Evolutionary conservation across 345 rosid genomes (phyloP).

Genomic region (Populus euphratica): DNA sequence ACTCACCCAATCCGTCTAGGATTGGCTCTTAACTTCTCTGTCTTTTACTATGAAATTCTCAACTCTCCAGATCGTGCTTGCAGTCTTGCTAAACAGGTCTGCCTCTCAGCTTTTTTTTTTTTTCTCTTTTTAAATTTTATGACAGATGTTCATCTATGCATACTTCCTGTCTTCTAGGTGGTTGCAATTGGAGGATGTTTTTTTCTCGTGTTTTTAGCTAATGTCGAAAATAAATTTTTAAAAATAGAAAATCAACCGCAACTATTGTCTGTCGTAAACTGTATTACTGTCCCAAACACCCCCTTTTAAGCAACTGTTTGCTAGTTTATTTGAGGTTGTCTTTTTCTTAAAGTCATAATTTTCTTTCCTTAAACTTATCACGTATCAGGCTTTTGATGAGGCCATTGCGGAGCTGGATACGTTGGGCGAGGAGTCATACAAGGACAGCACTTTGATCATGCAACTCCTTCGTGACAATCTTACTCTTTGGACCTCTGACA

Average conservation of each 20-base stretch:
- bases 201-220: too few relatives aligned
- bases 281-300: too few relatives aligned
- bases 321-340: neutral
- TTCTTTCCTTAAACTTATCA: neutral
- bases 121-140: neutral
- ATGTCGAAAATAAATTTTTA: too few relatives aligned
- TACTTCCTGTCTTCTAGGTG: neutral
- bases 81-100: conserved; percentile 85
- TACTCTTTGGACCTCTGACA: conserved; percentile 94
- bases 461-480: conserved; percentile 96
- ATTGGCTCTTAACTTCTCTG: conserved; percentile 82
- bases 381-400: conserved; percentile 74
- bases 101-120: neutral
- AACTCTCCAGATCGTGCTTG: conserved; percentile 96
- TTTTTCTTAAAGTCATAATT: neutral
- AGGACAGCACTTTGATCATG: conserved; percentile 95
- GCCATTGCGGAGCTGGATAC: conserved; percentile 92
- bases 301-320: neutral
- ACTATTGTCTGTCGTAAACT: too few relatives aligned
- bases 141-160: neutral
- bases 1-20: conserved; percentile 94
- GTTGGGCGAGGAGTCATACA: conserved; percentile 92
- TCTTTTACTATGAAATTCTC: conserved; percentile 85
- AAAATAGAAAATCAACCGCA: too few relatives aligned
- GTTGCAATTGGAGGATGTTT: neutral